Percentiles rank a stretch among this genome's conserved stretches.
phyloP scores from a whole-genome alignment of 371 early-diverging fungal species.

The Mucor velutinosus region DNA sequence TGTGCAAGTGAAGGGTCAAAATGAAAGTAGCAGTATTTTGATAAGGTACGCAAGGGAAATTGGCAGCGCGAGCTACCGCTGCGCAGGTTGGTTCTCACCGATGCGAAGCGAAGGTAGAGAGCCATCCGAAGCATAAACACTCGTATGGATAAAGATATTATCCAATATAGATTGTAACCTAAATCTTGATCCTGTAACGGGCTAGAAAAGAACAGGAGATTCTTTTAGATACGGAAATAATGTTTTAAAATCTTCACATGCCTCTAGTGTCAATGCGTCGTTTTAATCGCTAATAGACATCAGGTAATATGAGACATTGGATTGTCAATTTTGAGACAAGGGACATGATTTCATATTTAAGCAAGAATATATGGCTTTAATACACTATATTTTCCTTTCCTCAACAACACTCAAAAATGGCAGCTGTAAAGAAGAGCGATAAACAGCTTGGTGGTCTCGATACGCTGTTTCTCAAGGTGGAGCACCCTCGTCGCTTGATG shows the following conservation, averaged over 20 bases:
- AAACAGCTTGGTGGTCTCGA: constrained; percentile 26
- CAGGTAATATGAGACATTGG: constrained; percentile 8
- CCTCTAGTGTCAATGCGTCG: not conserved
- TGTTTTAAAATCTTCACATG: constrained; percentile 1
- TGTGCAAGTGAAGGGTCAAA: too few relatives aligned
- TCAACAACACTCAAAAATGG: not conserved
- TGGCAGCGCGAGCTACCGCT: too few relatives aligned
- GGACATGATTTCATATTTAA: constrained; percentile 3
- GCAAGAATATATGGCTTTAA: not conserved
- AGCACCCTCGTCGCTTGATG: constrained; percentile 38
- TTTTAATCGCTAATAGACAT: not conserved
- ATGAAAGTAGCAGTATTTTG: too few relatives aligned
- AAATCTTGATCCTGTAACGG: not conserved
- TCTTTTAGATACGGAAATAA: not conserved
- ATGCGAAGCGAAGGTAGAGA: too few relatives aligned
- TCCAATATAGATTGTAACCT: not conserved
- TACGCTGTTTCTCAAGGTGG: constrained; percentile 32
- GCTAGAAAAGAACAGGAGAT: not conserved
- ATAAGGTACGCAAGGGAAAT: too few relatives aligned
- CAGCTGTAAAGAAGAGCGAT: constrained; percentile 3
- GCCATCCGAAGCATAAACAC: too few relatives aligned
- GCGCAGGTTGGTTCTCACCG: too few relatives aligned
- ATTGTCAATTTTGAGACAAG: not conserved
- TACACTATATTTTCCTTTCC: not conserved
- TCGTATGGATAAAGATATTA: not conserved